Base-by-base conservation (phyloP, 805 yeast genomes). In the Teunomyces stri region DNA sequence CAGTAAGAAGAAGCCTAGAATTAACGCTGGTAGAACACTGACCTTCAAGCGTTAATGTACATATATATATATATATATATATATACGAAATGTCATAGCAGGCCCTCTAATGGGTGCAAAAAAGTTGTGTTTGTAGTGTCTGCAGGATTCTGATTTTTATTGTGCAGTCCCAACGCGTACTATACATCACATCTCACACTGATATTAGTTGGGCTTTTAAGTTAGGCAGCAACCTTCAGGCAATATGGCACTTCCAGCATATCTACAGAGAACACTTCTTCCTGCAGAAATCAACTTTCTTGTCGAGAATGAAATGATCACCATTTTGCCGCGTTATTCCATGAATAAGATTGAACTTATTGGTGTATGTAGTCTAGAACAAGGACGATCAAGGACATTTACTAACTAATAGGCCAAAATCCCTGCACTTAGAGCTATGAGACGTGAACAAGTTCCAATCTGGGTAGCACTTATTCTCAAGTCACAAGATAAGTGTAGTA, bases 401-500 rank as follows among this genome's bases (percentile, higher is more conserved):
- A 42, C 42, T 48, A 18, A 42, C 55, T 12, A 57, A 62, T 64
- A 80, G 66, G 70, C 78, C 22, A 70, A 69, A 36, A 59, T 82
- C 25, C 90, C 92, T 0, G 69, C 74, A 6, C 66, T 89, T 30
- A 65, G 78, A 39, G 89, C 95, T 0, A 75, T 87, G 78, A 78
- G 85, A 50, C 75, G 91, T 44, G 78, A 76, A 15, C 72, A 78
- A 41, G 82, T 94, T 0, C 96, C 97, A 0, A 52, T 92, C 1
- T 94, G 98, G 98, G 70, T 88, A 16, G 98, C 97, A 0, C 61
- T 91, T 6, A 69, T 91, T 16, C 70, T 94, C 43, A 89, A 89
- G 59, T 82, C 84, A 41, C 98, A 94, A 63, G 85, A 83, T 41
- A 85, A 90, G 57, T 89, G 97, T 65, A 85, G 84, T 51, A 82